Percentiles rank a stretch among this genome's conserved stretches.
phyloP scores from a whole-genome alignment of 495 filamentous ascomycete genomes.

The Amphirosellinia nigrospora region DNA sequence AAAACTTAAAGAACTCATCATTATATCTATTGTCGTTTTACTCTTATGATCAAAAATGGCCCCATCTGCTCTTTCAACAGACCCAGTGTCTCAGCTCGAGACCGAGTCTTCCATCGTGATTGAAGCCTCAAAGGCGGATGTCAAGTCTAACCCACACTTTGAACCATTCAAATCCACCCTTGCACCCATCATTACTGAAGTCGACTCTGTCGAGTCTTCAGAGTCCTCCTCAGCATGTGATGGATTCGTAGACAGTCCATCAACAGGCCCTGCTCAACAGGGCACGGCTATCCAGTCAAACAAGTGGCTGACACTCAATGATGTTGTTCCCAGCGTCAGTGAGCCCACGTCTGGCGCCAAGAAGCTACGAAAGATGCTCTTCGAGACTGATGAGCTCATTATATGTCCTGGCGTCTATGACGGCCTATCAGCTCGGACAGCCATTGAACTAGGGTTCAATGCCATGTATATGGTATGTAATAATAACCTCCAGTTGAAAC shows the following conservation, averaged over 20 bases:
- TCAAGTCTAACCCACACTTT: constrained; percentile 26
- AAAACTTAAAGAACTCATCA: neutral
- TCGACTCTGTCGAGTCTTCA: constrained; percentile 22
- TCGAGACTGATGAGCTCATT: constrained; percentile 46
- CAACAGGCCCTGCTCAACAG: constrained; percentile 8
- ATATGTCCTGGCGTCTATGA: constrained; percentile 73
- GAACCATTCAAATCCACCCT: constrained; percentile 28
- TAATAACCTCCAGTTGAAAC: neutral
- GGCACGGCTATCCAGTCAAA: neutral
- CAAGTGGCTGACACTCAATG: constrained; percentile 26
- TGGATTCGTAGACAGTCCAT: constrained; percentile 5
- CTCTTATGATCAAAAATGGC: constrained; percentile 27
- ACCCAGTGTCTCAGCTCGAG: constrained; percentile 30
- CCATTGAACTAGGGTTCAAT: constrained; percentile 65
- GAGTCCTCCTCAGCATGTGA: constrained; percentile 18
- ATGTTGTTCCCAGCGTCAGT: constrained; percentile 28
- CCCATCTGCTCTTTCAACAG: constrained; percentile 26
- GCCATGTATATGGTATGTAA: constrained; percentile 68
- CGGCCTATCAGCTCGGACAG: constrained; percentile 70
- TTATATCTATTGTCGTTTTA: neutral
- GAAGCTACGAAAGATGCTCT: constrained; percentile 54
- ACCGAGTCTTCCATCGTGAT: constrained; percentile 28
- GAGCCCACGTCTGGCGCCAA: constrained; percentile 50
- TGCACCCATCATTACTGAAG: constrained; percentile 25
- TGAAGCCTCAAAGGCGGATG: constrained; percentile 23